These are phyloP conservation scores for Pontederia paniculata DNA, from an alignment of 176 grass and related monocot genomes.

Conservation along the genomic window DNA sequence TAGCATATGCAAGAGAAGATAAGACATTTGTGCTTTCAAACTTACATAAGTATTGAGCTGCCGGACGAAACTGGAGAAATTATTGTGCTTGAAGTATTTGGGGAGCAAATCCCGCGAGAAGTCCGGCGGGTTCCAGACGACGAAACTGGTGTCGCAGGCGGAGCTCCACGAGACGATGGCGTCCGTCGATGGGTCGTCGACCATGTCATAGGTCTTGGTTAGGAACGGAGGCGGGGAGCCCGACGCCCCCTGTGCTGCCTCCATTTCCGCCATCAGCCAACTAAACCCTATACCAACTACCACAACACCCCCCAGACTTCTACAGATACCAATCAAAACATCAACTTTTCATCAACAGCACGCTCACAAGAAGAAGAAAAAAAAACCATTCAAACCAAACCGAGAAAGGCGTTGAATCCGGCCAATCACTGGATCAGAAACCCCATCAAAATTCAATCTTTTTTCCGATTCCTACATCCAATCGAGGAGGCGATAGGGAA, in stretches of 20 bases:
- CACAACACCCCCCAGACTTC: not conserved
- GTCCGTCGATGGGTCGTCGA: slow-evolving; percentile 73
- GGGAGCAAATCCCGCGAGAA: slow-evolving; percentile 86
- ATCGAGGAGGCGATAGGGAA: no score
- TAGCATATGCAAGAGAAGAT: no score
- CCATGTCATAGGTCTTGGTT: slow-evolving; percentile 97
- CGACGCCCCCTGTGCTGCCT: slow-evolving; percentile 24
- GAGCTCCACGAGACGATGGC: slow-evolving; percentile 65
- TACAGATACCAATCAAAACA: no score
- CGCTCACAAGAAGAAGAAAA: not conserved
- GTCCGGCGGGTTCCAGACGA: slow-evolving; percentile 54
- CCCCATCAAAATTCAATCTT: no score
- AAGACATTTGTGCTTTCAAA: not conserved
- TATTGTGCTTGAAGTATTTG: slow-evolving; percentile 97
- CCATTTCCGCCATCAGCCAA: slow-evolving; percentile 19
- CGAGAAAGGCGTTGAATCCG: no score
- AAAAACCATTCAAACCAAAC: no score
- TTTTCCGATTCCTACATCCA: no score
- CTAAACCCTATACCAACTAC: not conserved
- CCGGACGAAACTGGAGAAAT: slow-evolving; percentile 94
- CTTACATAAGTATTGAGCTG: slow-evolving; percentile 99
- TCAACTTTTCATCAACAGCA: no score
- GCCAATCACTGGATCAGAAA: no score
- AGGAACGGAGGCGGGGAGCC: slow-evolving; percentile 82
- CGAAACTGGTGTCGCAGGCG: slow-evolving; percentile 53